Base-by-base conservation (phyloP, 371 early-diverging fungal genomes). In the Smittium culicis region DNA sequence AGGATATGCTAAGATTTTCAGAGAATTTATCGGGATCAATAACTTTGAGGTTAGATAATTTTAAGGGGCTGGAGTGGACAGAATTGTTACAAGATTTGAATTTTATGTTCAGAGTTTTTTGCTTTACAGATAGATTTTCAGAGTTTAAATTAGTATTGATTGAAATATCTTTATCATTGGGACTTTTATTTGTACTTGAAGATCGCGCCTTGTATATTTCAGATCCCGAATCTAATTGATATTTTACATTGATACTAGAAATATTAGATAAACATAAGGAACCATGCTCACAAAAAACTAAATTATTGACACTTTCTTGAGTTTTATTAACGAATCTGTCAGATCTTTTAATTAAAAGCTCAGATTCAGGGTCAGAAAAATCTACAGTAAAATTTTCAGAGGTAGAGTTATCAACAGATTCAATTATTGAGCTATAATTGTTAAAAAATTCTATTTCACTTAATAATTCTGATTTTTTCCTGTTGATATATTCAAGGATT, bases 401-500 rank as follows among this genome's bases (percentile, higher is more conserved):
- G 5, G 20, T 45, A 20, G 16, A n/a, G n/a, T 5, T 14, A 59
- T 5, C 5, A n/a, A 14, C n/a, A 14, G 5, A 11, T 59, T 27
- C 29, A 59, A 29, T 11, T 11, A 59, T 11, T 11, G 27, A n/a
- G 60, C 11, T n/a, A 29, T 16, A 59, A 11, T 59, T 27, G 16
- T 59, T n/a, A n/a, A 59, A 31, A 59, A 59, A 29, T 11, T 27
- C 60, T 14, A 59, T 65, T 68, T 76, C 76, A n/a, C 67, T 70
- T 60, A 74, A 72, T 31, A 73, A 74, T 66, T 76, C 76, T 1
- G 72, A 62, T 61, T 76, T 74, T 1, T 72, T 73, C 58, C 72
- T 76, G 55, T 76, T 74, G 65, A 76, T 68, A 70, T 73, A 76
- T 61, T 76, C 76, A 24, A 76, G 67, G 45, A 76, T 63, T 72